Base-by-base conservation (phyloP, 208 protist species). In the Crithidia expoeki region DNA sequence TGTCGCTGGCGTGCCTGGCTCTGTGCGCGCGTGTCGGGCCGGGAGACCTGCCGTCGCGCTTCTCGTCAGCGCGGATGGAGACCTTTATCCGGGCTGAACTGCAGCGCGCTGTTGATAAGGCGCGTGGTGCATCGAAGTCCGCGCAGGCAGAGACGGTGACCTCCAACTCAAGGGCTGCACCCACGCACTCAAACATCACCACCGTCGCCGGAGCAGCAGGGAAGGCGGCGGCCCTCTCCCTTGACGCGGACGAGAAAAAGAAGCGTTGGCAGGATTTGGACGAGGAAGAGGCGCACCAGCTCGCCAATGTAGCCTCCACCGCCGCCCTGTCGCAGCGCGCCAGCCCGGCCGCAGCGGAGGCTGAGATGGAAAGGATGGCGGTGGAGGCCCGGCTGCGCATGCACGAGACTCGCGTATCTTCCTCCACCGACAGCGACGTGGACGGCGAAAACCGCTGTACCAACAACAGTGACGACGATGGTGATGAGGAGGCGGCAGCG, bases 61-160 rank as follows among this genome's bases (percentile, higher is more conserved):
- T 89, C 32, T 73, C 71, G 1, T 72, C 73, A 19, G 58, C 60
- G 25, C 73, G 65, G 55, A 65, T 89, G 49, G 80, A 89, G 60
- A 70, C 36, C 19, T 84, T 86, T 72, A 69, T 89, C 34, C 74
- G 74, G 1, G 66, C 50, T 2, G 72, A 86, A 50, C 69, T 89
- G 17, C 57, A 75, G 46, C 72, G 72, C 11, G 32, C 66, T 10
- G 11, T 72, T 21, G 72, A 46, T 5, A 68, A 70, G 53, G 74
- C 68, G 42, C 70, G 74, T 38, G 59, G 65, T 21, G 53, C 38
- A 21, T n/a, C 23, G 2, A 23, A 23, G 0, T 10, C 16, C 9
- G 23, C 33, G 66, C 23, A 17, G 36, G 33, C 46, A 19, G 49
- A 7, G 19, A 16, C 11, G 7, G 33, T 28, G 5, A 6, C 51